Conservation (phyloP, 2,329 filamentous ascomycete genomes). For the Fonsecaea monophora region DNA sequence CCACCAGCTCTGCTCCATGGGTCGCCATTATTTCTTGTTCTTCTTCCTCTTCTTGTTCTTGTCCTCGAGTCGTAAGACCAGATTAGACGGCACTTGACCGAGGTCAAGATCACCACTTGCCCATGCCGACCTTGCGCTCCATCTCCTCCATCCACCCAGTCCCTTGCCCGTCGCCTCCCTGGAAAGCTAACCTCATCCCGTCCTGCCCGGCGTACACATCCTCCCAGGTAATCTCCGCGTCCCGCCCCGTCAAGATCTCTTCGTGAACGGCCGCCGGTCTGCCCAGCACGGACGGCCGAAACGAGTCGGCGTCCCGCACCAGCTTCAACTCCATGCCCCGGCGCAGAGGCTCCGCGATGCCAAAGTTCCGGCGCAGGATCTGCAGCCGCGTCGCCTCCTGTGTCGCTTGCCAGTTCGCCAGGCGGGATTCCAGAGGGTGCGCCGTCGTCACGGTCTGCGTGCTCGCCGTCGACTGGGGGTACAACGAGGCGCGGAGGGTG, state of each 20-base stretch:
- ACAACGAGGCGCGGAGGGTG: slow-evolving; percentile 77
- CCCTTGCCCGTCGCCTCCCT: slow-evolving; percentile 34
- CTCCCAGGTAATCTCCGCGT: slow-evolving; percentile 85
- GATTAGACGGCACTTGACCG: too few species aligned
- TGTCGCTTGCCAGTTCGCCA: slow-evolving; percentile 87
- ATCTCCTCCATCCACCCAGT: slow-evolving; percentile 40
- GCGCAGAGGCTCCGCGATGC: slow-evolving; percentile 89
- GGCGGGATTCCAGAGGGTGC: slow-evolving; percentile 90
- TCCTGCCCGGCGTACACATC: slow-evolving; percentile 65
- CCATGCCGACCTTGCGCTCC: slow-evolving; percentile 41
- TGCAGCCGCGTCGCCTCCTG: slow-evolving; percentile 90
- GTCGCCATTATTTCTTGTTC: neutral
- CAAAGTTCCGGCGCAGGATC: slow-evolving; percentile 82
- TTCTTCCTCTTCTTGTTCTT: neutral
- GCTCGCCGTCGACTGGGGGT: slow-evolving; percentile 52
- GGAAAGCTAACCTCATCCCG: slow-evolving; percentile 33
- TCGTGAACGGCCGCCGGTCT: slow-evolving; percentile 70
- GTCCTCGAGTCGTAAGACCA: neutral
- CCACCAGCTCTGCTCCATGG: neutral
- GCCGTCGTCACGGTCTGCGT: slow-evolving; percentile 59
- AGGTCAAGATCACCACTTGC: slow-evolving; percentile 34
- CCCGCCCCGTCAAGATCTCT: slow-evolving; percentile 83
- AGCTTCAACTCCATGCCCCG: slow-evolving; percentile 96
- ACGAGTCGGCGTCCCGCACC: slow-evolving; percentile 73
- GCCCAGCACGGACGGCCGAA: slow-evolving; percentile 74